Percentiles rank a stretch among this genome's conserved stretches.
phyloP scores from a whole-genome alignment of 495 filamentous ascomycete genomes.

The Astrothelium subdiscretum region DNA sequence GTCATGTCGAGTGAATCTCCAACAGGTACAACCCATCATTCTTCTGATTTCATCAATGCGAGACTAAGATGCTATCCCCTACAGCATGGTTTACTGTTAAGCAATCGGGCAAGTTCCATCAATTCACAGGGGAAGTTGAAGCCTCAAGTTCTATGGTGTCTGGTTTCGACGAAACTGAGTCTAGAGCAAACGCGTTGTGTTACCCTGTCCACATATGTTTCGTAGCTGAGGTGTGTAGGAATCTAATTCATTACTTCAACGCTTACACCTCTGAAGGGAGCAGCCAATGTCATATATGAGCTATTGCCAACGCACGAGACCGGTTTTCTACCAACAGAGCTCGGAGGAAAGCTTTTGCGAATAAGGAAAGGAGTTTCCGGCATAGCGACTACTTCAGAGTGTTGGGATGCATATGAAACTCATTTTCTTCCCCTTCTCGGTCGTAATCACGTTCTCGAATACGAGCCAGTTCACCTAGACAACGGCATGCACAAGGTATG shows the following conservation, averaged over 20 bases:
- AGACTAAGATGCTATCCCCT: not conserved
- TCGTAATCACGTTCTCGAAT: conserved; percentile 4
- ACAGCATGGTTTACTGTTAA: not conserved
- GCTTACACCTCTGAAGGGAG: conserved; percentile 3
- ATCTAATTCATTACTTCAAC: not conserved
- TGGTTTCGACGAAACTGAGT: not conserved
- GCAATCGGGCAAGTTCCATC: not conserved
- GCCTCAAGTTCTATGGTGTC: not conserved
- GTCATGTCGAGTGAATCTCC: not conserved
- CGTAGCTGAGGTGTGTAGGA: not conserved
- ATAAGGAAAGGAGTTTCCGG: conserved; percentile 10
- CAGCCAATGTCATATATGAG: conserved; percentile 15
- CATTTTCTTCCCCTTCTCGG: conserved; percentile 10
- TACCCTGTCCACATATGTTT: not conserved
- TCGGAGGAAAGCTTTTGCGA: conserved; percentile 12
- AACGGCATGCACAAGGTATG: not conserved
- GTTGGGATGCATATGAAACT: not conserved
- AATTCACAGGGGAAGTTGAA: not conserved
- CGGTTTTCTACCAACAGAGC: not conserved
- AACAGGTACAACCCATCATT: not conserved
- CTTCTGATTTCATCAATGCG: not conserved
- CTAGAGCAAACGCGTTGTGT: not conserved
- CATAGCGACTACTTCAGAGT: not conserved
- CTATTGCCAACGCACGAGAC: not conserved
- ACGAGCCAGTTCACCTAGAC: conserved; percentile 2